Conservation (phyloP, 352 stramenopile species). For the Globisporangium yorkense region DNA sequence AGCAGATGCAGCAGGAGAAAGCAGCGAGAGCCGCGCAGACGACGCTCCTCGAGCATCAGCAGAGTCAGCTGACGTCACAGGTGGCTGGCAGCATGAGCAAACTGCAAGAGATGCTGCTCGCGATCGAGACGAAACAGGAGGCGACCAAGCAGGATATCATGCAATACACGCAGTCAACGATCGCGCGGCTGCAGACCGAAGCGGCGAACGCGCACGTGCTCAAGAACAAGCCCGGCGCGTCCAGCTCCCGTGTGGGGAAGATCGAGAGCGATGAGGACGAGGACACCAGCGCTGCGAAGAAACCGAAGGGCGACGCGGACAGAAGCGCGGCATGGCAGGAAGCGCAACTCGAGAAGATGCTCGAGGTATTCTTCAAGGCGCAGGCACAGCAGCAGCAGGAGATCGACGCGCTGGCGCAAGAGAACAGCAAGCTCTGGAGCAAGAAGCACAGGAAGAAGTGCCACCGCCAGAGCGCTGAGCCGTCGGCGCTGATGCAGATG, state of each 20-base stretch:
- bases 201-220: slow-evolving; percentile 20
- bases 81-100: slow-evolving; percentile 57
- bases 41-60: slow-evolving; percentile 38
- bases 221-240: slow-evolving; percentile 15
- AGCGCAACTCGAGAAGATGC: slow-evolving; percentile 48
- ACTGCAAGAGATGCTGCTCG: slow-evolving; percentile 43
- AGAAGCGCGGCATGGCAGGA: slow-evolving; percentile 16
- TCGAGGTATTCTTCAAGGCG: slow-evolving; percentile 51
- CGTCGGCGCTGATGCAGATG: slow-evolving; percentile 39
- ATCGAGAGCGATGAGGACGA: slow-evolving; percentile 47
- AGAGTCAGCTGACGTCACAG: slow-evolving; percentile 39
- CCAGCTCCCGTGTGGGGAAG: slow-evolving; percentile 22
- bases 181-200: slow-evolving; percentile 36
- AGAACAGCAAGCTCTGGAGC: slow-evolving; percentile 51
- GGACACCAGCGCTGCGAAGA: neutral
- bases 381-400: slow-evolving; percentile 62
- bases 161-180: slow-evolving; percentile 52
- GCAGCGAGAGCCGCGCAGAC: slow-evolving; percentile 35
- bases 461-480: slow-evolving; percentile 5
- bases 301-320: neutral
- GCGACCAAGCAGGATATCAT: slow-evolving; percentile 55
- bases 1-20: slow-evolving; percentile 46
- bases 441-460: slow-evolving; percentile 23
- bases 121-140: slow-evolving; percentile 68
- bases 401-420: slow-evolving; percentile 43